phyloP scores from a whole-genome alignment of 495 filamentous ascomycete genomes.

The Polyplosphaeria fusca region DNA sequence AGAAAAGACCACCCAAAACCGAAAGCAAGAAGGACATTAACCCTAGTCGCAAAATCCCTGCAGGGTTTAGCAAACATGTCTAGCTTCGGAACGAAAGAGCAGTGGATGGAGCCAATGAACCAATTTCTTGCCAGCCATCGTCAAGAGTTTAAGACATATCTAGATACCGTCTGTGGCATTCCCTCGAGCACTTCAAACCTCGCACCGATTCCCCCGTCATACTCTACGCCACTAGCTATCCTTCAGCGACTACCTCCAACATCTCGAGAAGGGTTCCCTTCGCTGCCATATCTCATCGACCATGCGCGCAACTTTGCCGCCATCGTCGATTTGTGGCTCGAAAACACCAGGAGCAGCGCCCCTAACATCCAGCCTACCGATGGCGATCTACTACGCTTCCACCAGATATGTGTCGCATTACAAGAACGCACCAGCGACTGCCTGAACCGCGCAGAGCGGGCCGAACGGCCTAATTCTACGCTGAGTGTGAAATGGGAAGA shows the following conservation, averaged over 20 bases:
- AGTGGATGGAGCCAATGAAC: conserved; percentile 99
- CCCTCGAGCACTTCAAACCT: conserved; percentile 55
- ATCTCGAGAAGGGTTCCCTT: conserved; percentile 89
- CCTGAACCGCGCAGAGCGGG: conserved; percentile 66
- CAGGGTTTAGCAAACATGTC: conserved; percentile 93
- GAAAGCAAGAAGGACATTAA: conserved; percentile 84
- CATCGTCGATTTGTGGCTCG: conserved; percentile 86
- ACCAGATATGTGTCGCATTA: conserved; percentile 67
- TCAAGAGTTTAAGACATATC: conserved; percentile 78
- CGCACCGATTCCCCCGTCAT: conserved; percentile 68
- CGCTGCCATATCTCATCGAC: conserved; percentile 91
- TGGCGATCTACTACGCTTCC: conserved; percentile 68
- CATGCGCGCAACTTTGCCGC: conserved; percentile 82
- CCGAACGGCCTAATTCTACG: conserved; percentile 58
- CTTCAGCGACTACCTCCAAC: conserved; percentile 75
- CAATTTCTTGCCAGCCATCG: conserved; percentile 61
- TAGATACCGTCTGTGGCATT: conserved; percentile 82
- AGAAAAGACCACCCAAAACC: conserved; percentile 73
- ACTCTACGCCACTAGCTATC: conserved; percentile 90
- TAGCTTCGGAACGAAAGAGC: conserved; percentile 89
- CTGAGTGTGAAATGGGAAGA: conserved; percentile 69
- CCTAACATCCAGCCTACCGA: conserved; percentile 51
- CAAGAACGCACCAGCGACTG: conserved; percentile 72
- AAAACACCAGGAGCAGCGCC: conserved; percentile 50
- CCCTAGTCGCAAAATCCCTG: conserved; percentile 91